Percentiles rank a stretch among this genome's conserved stretches.
phyloP scores from a whole-genome alignment of 1,284 basidiomycete species.

The Phellopilus nigrolimitatus region DNA sequence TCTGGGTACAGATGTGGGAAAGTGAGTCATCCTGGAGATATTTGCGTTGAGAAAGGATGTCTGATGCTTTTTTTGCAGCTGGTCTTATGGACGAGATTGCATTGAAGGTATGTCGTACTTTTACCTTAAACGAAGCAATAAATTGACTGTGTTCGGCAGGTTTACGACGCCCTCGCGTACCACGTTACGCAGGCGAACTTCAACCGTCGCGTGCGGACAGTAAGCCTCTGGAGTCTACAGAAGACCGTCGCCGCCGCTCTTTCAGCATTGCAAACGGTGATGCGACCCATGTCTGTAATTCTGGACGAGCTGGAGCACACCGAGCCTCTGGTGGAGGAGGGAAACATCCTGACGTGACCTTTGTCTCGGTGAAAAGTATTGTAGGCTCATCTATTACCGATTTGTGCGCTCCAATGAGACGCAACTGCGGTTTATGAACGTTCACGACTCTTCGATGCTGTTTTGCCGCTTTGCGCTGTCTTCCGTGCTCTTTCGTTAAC shows the following conservation, averaged over 20 bases:
- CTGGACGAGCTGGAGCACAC: slow-evolving; percentile 37
- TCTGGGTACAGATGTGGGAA: slow-evolving; percentile 69
- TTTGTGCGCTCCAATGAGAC: not conserved
- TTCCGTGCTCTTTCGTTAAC: too few relatives aligned
- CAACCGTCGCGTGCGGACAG: slow-evolving; percentile 81
- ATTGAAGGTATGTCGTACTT: slow-evolving; percentile 47
- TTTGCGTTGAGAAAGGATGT: slow-evolving; percentile 23
- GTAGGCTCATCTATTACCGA: not conserved
- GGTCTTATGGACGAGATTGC: slow-evolving; percentile 81
- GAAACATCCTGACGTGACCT: slow-evolving; percentile 7
- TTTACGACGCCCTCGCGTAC: slow-evolving; percentile 87
- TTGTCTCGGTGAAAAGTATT: not conserved
- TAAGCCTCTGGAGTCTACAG: slow-evolving; percentile 79
- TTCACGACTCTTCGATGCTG: too few relatives aligned
- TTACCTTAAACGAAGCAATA: not conserved
- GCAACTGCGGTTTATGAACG: not conserved
- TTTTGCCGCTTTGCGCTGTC: too few relatives aligned
- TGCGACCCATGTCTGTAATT: slow-evolving; percentile 50
- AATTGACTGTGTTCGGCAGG: slow-evolving; percentile 35
- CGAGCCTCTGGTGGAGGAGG: slow-evolving; percentile 9
- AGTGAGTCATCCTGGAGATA: slow-evolving; percentile 43
- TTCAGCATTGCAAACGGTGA: slow-evolving; percentile 50
- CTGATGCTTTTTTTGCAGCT: slow-evolving; percentile 40
- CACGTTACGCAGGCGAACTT: slow-evolving; percentile 87
- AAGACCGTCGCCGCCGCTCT: slow-evolving; percentile 66